phyloP scores from a whole-genome alignment of 441 rosid genomes.

The Corymbia citriodora region DNA sequence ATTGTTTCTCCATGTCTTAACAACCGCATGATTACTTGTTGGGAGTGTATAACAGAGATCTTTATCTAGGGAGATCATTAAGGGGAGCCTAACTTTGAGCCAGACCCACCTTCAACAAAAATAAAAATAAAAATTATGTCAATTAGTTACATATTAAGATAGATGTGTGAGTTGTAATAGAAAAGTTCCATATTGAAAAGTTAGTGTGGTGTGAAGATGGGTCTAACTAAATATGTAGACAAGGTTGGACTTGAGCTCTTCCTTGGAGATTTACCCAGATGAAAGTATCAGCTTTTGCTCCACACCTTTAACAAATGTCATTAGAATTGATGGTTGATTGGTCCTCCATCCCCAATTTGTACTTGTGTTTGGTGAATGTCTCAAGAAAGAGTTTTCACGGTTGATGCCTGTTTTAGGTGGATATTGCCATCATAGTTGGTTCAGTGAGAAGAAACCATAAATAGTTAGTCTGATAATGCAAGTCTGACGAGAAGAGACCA shows the following conservation, averaged over 20 bases:
- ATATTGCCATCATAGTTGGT: neutral
- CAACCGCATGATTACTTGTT: neutral
- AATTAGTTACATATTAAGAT: neutral
- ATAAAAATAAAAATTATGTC: neutral
- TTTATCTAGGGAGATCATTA: neutral
- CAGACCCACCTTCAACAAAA: neutral
- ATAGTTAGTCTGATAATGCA: no score
- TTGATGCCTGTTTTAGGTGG: neutral
- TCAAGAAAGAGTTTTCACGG: no score
- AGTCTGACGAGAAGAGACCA: neutral
- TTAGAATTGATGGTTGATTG: no score
- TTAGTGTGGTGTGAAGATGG: no score
- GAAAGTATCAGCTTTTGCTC: neutral
- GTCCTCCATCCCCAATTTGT: neutral
- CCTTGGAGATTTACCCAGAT: rapidly evolving
- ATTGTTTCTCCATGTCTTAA: neutral
- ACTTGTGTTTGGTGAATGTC: neutral
- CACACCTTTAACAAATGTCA: no score
- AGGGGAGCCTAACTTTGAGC: neutral
- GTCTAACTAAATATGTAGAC: rapidly evolving
- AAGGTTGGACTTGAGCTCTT: neutral
- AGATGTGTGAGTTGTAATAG: neutral
- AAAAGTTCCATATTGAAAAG: neutral
- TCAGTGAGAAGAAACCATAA: neutral
- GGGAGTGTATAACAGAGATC: neutral